phyloP scores from a whole-genome alignment of 1,284 basidiomycete species.

The Microbotryum silenes-acaulis region DNA sequence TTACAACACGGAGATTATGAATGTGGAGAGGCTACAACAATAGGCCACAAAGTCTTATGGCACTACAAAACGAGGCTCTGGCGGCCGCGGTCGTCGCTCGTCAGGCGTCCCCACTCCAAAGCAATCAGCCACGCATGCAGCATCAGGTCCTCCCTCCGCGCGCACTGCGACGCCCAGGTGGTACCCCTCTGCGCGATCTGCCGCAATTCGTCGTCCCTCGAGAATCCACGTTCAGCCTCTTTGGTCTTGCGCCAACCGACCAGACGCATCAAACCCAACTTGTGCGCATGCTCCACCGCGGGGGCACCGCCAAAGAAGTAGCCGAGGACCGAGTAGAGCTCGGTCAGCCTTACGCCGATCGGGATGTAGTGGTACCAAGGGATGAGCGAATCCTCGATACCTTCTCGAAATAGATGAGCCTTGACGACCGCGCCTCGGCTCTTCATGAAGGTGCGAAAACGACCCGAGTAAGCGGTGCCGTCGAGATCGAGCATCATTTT shows the following conservation, averaged over 20 bases:
- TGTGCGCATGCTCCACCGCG: neutral
- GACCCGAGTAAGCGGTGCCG: constrained; percentile 26
- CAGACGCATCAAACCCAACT: neutral
- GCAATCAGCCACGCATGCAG: constrained; percentile 13
- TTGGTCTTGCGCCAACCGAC: neutral
- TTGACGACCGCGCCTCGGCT: constrained; percentile 15
- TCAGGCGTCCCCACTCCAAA: constrained; percentile 20
- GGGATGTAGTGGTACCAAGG: constrained; percentile 28
- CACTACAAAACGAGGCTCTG: too few species aligned
- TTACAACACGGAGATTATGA: too few species aligned
- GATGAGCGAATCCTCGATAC: constrained; percentile 13
- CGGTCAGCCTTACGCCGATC: constrained; percentile 6
- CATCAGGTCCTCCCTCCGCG: constrained; percentile 16
- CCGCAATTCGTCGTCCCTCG: constrained; percentile 16
- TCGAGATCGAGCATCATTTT: constrained; percentile 21
- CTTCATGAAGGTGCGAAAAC: constrained; percentile 15
- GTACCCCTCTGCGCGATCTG: constrained; percentile 7
- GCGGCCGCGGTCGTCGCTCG: neutral
- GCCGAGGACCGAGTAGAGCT: constrained; percentile 16
- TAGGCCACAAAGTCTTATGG: too few species aligned
- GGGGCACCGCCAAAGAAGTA: constrained; percentile 18
- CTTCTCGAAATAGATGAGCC: constrained; percentile 8
- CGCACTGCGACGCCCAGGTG: constrained; percentile 16
- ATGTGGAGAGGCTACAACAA: too few species aligned
- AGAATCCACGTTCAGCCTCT: neutral